Evolutionary conservation across 2,329 filamentous ascomycete species (phyloP).

Genomic region (Penicillium frequentans): DNA sequence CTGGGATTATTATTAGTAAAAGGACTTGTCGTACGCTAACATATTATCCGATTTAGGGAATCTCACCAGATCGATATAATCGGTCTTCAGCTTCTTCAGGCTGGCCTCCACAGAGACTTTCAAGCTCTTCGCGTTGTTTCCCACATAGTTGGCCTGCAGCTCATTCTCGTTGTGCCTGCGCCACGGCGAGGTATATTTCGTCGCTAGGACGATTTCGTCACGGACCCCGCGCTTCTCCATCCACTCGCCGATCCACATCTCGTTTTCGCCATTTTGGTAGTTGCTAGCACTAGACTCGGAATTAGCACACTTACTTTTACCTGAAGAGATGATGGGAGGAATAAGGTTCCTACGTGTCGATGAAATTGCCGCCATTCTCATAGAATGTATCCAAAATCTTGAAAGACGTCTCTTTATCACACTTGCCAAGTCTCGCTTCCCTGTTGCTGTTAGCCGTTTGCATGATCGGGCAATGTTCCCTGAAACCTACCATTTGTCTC

Average conservation of each 20-base stretch:
- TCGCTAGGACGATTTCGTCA: conserved; percentile 52
- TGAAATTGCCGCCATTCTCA: conserved; percentile 54
- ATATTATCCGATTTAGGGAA: neutral
- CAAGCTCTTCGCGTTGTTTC: conserved; percentile 37
- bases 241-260: conserved; percentile 56
- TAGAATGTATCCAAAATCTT: conserved; percentile 54
- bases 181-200: conserved; percentile 47
- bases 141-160: conserved; percentile 19
- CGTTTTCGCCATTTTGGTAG: conserved; percentile 51
- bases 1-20: conserved; percentile 25
- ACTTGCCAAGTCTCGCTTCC: conserved; percentile 39
- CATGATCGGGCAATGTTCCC: neutral
- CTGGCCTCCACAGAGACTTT: conserved; percentile 31
- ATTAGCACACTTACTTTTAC: neutral
- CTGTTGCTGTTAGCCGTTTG: conserved; percentile 1
- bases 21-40: neutral
- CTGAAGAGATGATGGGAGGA: neutral
- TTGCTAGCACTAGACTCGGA: conserved; percentile 39
- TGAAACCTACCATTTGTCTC: conserved; percentile 45
- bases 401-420: conserved; percentile 50
- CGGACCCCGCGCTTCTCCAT: conserved; percentile 39
- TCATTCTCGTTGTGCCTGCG: conserved; percentile 10
- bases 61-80: conserved; percentile 36
- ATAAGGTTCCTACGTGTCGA: conserved; percentile 45
- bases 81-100: conserved; percentile 34